Evolutionary conservation across 2,329 filamentous ascomycete species (phyloP).

Genomic region (Alternaria sp.): DNA sequence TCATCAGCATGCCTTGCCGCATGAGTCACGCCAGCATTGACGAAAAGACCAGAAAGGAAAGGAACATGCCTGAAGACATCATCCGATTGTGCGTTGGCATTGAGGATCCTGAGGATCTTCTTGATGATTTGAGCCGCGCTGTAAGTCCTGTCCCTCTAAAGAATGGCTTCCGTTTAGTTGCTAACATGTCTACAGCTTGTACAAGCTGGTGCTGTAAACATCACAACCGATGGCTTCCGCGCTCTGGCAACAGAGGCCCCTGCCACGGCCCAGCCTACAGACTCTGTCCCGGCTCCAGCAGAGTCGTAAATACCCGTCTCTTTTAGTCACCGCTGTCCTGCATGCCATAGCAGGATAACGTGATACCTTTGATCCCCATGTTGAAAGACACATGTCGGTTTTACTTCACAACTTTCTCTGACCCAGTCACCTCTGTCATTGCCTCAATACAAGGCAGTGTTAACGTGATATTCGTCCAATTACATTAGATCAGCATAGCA

Average conservation of each 20-base stretch:
- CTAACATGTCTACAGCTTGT: conserved; percentile 64
- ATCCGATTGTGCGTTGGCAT: conserved; percentile 96
- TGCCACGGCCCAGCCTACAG: not conserved
- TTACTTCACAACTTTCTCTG: conserved; percentile 39
- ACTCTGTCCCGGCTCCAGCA: conserved; percentile 19
- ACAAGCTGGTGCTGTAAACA: conserved; percentile 88
- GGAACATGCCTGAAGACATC: conserved; percentile 92
- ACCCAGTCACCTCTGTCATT: conserved; percentile 48
- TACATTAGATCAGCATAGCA: conserved; percentile 4
- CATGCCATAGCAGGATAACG: conserved; percentile 37
- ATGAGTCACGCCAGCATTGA: conserved; percentile 99
- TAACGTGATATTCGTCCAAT: conserved; percentile 43
- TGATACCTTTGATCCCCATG: conserved; percentile 31
- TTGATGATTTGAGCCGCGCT: conserved; percentile 89
- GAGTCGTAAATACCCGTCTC: conserved; percentile 9
- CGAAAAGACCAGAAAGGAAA: conserved; percentile 76
- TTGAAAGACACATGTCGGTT: conserved; percentile 12
- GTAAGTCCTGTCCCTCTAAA: conserved; percentile 62
- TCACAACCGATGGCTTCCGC: conserved; percentile 82
- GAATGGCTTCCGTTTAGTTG: not conserved
- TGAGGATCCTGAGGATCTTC: conserved; percentile 87
- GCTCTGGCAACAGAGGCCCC: conserved; percentile 53
- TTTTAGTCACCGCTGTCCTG: conserved; percentile 46
- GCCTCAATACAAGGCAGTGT: conserved; percentile 18
- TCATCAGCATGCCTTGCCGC: conserved; percentile 99